These are phyloP conservation scores for Geotrichum siamense DNA, from an alignment of 1,139 yeast species.

Conservation along the genomic window DNA sequence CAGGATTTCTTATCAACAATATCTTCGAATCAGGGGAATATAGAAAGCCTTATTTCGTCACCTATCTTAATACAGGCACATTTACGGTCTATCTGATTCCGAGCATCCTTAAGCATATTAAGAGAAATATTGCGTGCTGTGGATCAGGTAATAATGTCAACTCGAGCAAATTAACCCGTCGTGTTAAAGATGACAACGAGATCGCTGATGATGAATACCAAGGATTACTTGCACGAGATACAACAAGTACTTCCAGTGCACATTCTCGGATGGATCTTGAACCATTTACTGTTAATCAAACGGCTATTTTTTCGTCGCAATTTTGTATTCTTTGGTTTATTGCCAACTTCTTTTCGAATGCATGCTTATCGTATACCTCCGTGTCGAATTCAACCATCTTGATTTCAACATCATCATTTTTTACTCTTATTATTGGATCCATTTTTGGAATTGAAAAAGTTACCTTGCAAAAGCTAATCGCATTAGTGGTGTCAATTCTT, in stretches of 20 bases:
- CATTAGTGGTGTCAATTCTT: conserved; percentile 60
- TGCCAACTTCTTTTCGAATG: conserved; percentile 83
- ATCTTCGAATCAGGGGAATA: conserved; percentile 57
- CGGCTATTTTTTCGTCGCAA: conserved; percentile 57
- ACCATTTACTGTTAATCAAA: conserved; percentile 29
- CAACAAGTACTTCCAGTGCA: not conserved
- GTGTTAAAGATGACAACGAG: conserved; percentile 1
- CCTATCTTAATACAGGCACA: conserved; percentile 83
- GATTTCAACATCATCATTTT: conserved; percentile 86
- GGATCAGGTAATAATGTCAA: not conserved
- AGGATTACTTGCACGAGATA: conserved; percentile 6
- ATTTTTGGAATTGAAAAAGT: conserved; percentile 63
- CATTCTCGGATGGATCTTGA: not conserved
- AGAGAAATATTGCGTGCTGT: not conserved
- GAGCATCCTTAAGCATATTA: conserved; percentile 21
- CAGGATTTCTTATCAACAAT: conserved; percentile 46
- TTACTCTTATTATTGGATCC: conserved; percentile 80
- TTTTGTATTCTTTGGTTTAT: conserved; percentile 84
- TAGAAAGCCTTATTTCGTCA: conserved; percentile 87
- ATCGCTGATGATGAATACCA: conserved; percentile 16
- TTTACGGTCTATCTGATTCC: conserved; percentile 74
- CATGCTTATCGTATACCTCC: conserved; percentile 77
- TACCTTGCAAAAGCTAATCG: conserved; percentile 56
- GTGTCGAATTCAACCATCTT: conserved; percentile 91
- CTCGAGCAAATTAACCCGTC: not conserved